Percentiles rank a stretch among this genome's conserved stretches.
phyloP scores from a whole-genome alignment of 176 grass and related monocot species.

The Carex kokanica region DNA sequence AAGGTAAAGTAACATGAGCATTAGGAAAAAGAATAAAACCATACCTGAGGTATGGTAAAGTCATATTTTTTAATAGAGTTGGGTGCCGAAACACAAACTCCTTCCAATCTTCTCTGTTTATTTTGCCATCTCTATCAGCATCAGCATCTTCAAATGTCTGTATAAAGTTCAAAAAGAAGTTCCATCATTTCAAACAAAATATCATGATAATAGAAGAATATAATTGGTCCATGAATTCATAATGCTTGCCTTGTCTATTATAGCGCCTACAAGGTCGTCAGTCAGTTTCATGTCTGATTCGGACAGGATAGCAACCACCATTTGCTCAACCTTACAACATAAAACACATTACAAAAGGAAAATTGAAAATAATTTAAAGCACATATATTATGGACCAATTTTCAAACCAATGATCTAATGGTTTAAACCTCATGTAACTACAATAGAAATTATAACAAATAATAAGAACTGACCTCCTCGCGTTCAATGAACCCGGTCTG shows the following conservation, averaged over 20 bases:
- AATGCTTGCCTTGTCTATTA: slow-evolving; percentile 60
- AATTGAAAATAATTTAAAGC: background rate
- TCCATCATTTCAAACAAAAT: background rate
- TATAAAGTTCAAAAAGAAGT: background rate
- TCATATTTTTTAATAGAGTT: slow-evolving; percentile 85
- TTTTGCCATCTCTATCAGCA: slow-evolving; percentile 66
- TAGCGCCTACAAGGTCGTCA: slow-evolving; percentile 60
- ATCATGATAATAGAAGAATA: background rate
- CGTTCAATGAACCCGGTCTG: slow-evolving; percentile 83
- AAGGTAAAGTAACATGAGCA: background rate
- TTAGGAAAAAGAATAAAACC: slow-evolving; percentile 10
- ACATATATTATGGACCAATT: background rate
- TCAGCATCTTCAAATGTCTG: slow-evolving; percentile 91
- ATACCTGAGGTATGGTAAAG: slow-evolving; percentile 68
- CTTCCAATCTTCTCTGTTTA: slow-evolving; percentile 76
- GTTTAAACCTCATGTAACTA: background rate
- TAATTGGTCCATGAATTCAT: background rate
- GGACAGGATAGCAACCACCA: slow-evolving; percentile 75
- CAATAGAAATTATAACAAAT: background rate
- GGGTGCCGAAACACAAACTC: slow-evolving; percentile 58
- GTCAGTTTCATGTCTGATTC: slow-evolving; percentile 63
- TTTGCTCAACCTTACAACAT: slow-evolving; percentile 67
- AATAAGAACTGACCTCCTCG: slow-evolving; percentile 48
- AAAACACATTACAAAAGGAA: background rate
- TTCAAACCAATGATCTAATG: background rate